Percentiles rank a stretch among this genome's conserved stretches.
phyloP scores from a whole-genome alignment of 106 monocot genomes.

The Cymbidium sinense region DNA sequence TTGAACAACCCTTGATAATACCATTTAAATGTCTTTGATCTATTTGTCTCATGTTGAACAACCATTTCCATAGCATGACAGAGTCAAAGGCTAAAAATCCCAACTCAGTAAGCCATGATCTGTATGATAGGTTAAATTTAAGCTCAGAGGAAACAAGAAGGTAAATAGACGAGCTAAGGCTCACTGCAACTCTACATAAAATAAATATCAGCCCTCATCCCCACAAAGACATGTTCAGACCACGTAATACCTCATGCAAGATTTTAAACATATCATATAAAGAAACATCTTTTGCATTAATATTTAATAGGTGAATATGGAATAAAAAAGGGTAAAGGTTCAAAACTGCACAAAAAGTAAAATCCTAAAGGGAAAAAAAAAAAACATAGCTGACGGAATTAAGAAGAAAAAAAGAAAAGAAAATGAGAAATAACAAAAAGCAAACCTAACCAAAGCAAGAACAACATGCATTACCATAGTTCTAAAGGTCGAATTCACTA shows the following conservation, averaged over 20 bases:
- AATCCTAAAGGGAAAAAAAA: neutral
- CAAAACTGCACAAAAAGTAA: neutral
- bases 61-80: neutral
- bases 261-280: neutral
- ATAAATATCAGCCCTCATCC: neutral
- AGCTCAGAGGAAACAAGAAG: neutral
- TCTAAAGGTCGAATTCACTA: neutral
- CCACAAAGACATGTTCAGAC: neutral
- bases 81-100: neutral
- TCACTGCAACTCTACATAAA: neutral
- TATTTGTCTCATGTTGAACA: too few relatives aligned
- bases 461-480: neutral
- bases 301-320: neutral
- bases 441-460: neutral
- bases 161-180: neutral
- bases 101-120: neutral
- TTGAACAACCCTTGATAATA: neutral
- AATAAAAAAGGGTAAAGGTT: neutral
- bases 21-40: too few relatives aligned
- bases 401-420: neutral
- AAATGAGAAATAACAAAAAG: neutral
- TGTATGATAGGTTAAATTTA: neutral
- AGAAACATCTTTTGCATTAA: neutral
- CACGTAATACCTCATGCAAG: too few relatives aligned
- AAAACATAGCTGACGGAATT: neutral